Base-by-base conservation (phyloP, 164 flowering plant species). In the Saururus chinensis region DNA sequence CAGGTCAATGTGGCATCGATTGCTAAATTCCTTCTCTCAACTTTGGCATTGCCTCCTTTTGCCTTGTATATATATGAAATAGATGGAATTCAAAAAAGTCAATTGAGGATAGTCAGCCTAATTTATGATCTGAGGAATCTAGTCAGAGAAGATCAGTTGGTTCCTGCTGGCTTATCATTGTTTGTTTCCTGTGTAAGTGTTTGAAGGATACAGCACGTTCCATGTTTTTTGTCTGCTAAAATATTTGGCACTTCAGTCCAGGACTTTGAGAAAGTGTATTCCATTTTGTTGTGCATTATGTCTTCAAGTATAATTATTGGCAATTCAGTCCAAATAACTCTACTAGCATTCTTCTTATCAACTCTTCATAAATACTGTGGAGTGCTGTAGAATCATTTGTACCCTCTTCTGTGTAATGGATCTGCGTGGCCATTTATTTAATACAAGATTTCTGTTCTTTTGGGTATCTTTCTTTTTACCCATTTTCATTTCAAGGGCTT, bases 1-100 rank as follows among this genome's bases (percentile, higher is more conserved):
- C 83, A 0, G 81, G 82, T 63, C 98, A 88, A 68, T 88, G 98
- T 66, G 98, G 98, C 59, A 67, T 91, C 74, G 74, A 77, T 60
- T 91, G 96, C 71, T 90, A 76, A 71, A 45, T 30, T 61, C 42
- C 9, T 26, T 53, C 2, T 12, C 49, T 45, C 49, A 45, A 45
- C 49, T 45, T 12, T 45, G 49, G 11, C 49, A 45, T 12, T 12
- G 12, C 49, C 49, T 17, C 14, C 49, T 9, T 10, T 9, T 45
- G 2, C 17, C 17, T 3, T 3, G 5, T 45, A 45, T 45, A 45
- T 45, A 45, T 45, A 45, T 45, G 49, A 12, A 45, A 45, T 45
- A 17, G 49, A 45, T 45, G 49, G 17, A 8, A 45, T 45, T 45
- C 14, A 45, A 17, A 13, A 45, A 17, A 45, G 4, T 45, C 14